These are phyloP conservation scores for Auriscalpium microsporum DNA, from an alignment of 768 basidiomycete genomes.

Conservation along the genomic window DNA sequence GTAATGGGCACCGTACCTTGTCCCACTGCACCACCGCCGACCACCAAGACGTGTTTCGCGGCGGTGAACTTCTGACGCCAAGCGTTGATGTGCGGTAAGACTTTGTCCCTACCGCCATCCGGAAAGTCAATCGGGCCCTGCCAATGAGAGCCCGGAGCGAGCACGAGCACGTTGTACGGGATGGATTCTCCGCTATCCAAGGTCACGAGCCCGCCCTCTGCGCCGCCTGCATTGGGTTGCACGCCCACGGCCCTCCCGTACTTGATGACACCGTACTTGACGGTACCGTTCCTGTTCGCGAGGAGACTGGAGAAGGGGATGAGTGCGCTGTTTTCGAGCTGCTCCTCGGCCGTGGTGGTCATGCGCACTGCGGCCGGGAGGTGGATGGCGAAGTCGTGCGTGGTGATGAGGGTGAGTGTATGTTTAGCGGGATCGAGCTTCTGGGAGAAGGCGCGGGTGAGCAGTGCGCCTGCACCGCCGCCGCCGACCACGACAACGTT, in stretches of 20 bases:
- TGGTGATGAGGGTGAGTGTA: constrained; percentile 46
- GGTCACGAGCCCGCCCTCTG: constrained; percentile 1
- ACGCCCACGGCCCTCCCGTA: constrained; percentile 4
- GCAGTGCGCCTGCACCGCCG: constrained; percentile 39
- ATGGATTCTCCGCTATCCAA: constrained; percentile 4
- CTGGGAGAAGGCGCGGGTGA: constrained; percentile 40
- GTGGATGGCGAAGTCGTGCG: constrained; percentile 41
- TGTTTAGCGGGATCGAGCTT: constrained; percentile 40
- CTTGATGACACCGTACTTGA: constrained; percentile 10
- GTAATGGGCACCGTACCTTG: constrained; percentile 28
- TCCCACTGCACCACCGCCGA: constrained; percentile 32
- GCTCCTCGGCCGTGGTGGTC: constrained; percentile 35
- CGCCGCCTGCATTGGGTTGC: neutral
- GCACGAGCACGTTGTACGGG: constrained; percentile 10
- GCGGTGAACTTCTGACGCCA: constrained; percentile 25
- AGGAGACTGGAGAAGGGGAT: constrained; percentile 8
- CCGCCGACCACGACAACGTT: constrained; percentile 49
- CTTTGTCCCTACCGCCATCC: constrained; percentile 12
- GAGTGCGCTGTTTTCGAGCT: constrained; percentile 20
- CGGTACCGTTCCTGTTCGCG: constrained; percentile 4
- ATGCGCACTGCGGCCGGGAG: constrained; percentile 47
- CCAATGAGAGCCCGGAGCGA: constrained; percentile 10
- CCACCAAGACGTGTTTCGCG: constrained; percentile 26
- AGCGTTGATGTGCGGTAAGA: constrained; percentile 12
- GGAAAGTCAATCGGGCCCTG: constrained; percentile 32